A percentile compares a stretch with the other conserved stretches of the same genome.
phyloP scores from a whole-genome alignment of 768 basidiomycete species.

The Psilocybe subaeruginosa region DNA sequence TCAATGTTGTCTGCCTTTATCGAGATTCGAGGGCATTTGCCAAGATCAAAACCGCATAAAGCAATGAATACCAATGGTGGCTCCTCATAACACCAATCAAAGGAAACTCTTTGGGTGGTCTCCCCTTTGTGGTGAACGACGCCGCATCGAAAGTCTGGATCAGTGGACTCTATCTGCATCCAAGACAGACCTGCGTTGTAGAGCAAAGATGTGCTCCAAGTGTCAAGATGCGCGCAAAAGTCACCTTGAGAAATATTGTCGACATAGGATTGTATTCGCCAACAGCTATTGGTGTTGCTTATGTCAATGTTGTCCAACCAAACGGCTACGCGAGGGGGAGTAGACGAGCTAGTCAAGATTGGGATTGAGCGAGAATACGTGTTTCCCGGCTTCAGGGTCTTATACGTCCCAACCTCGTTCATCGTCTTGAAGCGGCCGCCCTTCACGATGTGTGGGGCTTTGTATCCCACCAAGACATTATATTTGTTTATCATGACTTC shows the following conservation, averaged over 20 bases:
- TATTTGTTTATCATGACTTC: not conserved
- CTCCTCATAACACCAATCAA: not conserved
- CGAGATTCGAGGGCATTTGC: not conserved
- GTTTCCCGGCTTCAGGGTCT: not conserved
- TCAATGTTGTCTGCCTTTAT: not conserved
- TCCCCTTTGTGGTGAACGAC: not conserved
- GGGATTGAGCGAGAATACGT: not conserved
- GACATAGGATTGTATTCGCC: not conserved
- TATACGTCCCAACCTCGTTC: not conserved
- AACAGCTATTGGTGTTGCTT: not conserved
- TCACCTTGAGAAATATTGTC: not conserved
- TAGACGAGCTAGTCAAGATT: not conserved
- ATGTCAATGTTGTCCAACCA: not conserved
- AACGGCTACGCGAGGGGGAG: not conserved
- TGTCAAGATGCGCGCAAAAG: not conserved
- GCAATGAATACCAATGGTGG: not conserved
- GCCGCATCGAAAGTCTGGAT: not conserved
- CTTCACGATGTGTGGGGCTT: not conserved
- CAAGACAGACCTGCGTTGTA: not conserved
- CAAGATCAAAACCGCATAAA: not conserved
- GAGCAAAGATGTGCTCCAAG: not conserved
- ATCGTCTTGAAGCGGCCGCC: not conserved
- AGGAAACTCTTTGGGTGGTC: not conserved
- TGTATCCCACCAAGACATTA: not conserved
- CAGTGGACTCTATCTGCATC: not conserved